A percentile compares a stretch with the other conserved stretches of the same genome.
Conservation (phyloP, 1,139 yeast genomes). For the Magnusiomyces suaveolens region DNA sequence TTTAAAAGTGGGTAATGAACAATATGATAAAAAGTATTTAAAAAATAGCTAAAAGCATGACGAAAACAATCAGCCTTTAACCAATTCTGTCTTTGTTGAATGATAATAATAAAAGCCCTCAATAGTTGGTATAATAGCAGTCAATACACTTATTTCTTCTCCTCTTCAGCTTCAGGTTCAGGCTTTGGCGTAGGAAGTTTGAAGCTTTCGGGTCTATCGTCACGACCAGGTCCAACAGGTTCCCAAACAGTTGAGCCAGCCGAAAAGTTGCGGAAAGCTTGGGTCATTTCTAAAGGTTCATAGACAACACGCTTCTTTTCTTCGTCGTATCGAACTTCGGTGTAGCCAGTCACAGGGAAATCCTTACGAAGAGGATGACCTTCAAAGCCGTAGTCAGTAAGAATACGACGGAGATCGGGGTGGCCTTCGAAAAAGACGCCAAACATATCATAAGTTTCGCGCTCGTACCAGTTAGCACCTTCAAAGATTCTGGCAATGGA, state of each 20-base stretch:
- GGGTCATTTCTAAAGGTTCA: slow-evolving; percentile 83
- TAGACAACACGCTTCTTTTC: slow-evolving; percentile 84
- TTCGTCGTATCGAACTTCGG: slow-evolving; percentile 83
- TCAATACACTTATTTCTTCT: slow-evolving; percentile 21
- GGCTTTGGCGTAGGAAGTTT: slow-evolving; percentile 77
- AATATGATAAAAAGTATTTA: no score
- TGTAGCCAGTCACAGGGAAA: slow-evolving; percentile 87
- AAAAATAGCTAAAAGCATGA: no score
- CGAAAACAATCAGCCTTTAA: no score
- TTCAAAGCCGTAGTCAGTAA: slow-evolving; percentile 89
- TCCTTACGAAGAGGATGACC: slow-evolving; percentile 90
- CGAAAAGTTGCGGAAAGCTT: slow-evolving; percentile 83
- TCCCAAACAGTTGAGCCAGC: slow-evolving; percentile 89
- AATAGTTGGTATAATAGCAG: not conserved
- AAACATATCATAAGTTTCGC: slow-evolving; percentile 79
- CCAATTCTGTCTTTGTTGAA: no score
- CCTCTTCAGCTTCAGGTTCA: slow-evolving; percentile 37
- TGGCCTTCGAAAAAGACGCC: slow-evolving; percentile 83
- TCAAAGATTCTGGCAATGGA: slow-evolving; percentile 58
- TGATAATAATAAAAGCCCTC: no score
- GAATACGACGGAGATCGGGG: slow-evolving; percentile 81
- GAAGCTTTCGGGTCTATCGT: slow-evolving; percentile 70
- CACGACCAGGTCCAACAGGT: slow-evolving; percentile 82
- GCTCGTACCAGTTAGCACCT: slow-evolving; percentile 86
- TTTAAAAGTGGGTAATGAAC: no score